Percentiles rank a stretch among this genome's conserved stretches.
Evolutionary conservation across 176 grass and related monocot species (phyloP).

Genomic region (Avena insularis): DNA sequence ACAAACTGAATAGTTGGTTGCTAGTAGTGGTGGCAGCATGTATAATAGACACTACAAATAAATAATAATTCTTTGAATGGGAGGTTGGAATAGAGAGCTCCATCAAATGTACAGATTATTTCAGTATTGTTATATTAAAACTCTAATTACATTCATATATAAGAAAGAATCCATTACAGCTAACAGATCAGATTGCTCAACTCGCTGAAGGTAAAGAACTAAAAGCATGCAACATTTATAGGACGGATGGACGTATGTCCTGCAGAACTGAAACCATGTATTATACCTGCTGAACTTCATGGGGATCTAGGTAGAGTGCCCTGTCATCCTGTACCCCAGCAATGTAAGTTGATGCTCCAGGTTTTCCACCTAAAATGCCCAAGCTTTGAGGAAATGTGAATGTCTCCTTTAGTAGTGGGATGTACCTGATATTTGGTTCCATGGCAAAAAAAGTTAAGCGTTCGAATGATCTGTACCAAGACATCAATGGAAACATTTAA

Average conservation of each 20-base stretch:
- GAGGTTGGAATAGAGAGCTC: slow-evolving; percentile 5
- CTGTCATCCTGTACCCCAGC: slow-evolving; percentile 95
- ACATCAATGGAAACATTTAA: slow-evolving; percentile 30
- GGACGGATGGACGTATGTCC: neutral
- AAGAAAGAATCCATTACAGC: slow-evolving; percentile 6
- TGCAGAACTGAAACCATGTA: slow-evolving; percentile 6
- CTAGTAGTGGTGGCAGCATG: neutral
- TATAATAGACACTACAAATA: neutral
- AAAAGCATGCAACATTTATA: neutral
- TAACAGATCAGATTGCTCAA: slow-evolving; percentile 12
- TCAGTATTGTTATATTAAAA: neutral
- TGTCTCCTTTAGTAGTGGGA: slow-evolving; percentile 90
- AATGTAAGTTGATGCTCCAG: slow-evolving; percentile 93
- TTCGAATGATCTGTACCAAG: slow-evolving; percentile 25
- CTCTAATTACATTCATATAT: slow-evolving; percentile 10
- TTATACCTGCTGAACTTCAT: slow-evolving; percentile 85
- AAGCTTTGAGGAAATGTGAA: slow-evolving; percentile 97
- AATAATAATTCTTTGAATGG: slow-evolving; percentile 9
- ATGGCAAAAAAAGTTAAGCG: slow-evolving; percentile 19
- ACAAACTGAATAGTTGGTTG: neutral
- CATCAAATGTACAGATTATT: neutral
- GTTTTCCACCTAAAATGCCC: slow-evolving; percentile 98
- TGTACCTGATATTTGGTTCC: slow-evolving; percentile 65
- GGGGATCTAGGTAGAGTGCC: slow-evolving; percentile 90
- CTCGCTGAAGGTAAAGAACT: slow-evolving; percentile 7